Evolutionary conservation across 352 stramenopile species (phyloP), one percentile per base, ranked within the genome.

Genomic region (Globisporangium middletonii): DNA sequence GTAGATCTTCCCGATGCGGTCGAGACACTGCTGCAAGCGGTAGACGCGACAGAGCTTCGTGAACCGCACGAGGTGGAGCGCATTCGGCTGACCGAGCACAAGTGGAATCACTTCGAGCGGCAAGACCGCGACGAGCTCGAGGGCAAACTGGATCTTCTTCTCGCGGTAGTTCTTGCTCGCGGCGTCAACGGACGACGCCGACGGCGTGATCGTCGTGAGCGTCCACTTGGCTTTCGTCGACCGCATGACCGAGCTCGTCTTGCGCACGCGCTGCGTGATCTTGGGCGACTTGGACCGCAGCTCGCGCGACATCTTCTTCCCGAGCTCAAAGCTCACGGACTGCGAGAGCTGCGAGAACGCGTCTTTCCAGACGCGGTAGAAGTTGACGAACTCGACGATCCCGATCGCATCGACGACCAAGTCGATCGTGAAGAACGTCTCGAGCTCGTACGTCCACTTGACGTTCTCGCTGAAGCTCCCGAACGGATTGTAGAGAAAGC

Each of bases 401-500:
- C 77, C 78, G 19, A 88, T 65, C 9, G 55, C 33, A 48, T 91
- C 83, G 8, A 53, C 65, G 1, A 83, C 13, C 2, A 72, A 6
- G 47, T 89, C 73, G 2, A 88, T 59, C 0, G 52, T 35, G 0
- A 57, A 37, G 16, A 90, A 74, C 0, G 73, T 60, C 11, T 60
- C 75, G 42, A 90, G 67, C 15, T 75, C 72, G 6, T 30, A 26
- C 0, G 70, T 79, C 79, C 77, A 90, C 8, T 54, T 41, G 11
- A 33, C 16, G 2, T 48, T 56, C 19, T 57, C n/a, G 15, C 35
- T 19, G 41, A 54, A 37, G 26, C 28, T 30, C 0, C 62, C 38
- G 44, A 81, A 79, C 3, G 77, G 77, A 57, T 89, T 77, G 47
- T 81, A 89, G 53, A 84, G 64, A 53, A 93, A 86, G 27, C 80